phyloP scores from a whole-genome alignment of 768 basidiomycete genomes.

The Lactarius pseudohatsudake region DNA sequence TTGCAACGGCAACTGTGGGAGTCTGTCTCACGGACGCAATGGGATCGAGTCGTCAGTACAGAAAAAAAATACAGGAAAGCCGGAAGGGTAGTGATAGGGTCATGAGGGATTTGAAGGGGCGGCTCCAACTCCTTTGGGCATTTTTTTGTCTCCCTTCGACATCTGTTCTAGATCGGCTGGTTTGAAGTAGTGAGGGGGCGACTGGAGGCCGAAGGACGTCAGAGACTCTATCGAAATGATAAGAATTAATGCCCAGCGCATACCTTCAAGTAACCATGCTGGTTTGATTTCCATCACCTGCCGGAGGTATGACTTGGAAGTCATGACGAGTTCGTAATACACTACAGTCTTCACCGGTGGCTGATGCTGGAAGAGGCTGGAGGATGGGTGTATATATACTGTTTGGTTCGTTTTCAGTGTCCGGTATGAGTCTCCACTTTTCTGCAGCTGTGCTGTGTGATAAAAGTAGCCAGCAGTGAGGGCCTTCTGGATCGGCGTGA shows the following conservation, averaged over 20 bases:
- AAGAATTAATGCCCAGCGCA: constrained; percentile 31
- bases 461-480: constrained; percentile 95
- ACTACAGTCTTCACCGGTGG: constrained; percentile 88
- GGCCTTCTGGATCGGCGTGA: constrained; percentile 92
- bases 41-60: constrained; percentile 11
- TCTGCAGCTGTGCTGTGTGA: constrained; percentile 90
- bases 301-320: constrained; percentile 95
- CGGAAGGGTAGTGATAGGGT: constrained; percentile 7
- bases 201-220: constrained; percentile 46
- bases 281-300: constrained; percentile 99
- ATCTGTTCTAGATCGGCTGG: constrained; percentile 77
- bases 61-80: constrained; percentile 10
- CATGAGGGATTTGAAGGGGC: constrained; percentile 24
- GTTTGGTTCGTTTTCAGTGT: constrained; percentile 96
- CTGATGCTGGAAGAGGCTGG: constrained; percentile 91
- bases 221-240: constrained; percentile 20
- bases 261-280: constrained; percentile 87
- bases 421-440: constrained; percentile 94
- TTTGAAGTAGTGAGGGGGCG: constrained; percentile 97
- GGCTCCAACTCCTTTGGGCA: constrained; percentile 75
- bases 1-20: background rate
- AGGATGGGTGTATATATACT: constrained; percentile 95
- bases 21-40: background rate
- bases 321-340: constrained; percentile 98
- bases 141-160: constrained; percentile 82